Conservation (phyloP, 176 grass and related monocot species). For the Juncus effusus region DNA sequence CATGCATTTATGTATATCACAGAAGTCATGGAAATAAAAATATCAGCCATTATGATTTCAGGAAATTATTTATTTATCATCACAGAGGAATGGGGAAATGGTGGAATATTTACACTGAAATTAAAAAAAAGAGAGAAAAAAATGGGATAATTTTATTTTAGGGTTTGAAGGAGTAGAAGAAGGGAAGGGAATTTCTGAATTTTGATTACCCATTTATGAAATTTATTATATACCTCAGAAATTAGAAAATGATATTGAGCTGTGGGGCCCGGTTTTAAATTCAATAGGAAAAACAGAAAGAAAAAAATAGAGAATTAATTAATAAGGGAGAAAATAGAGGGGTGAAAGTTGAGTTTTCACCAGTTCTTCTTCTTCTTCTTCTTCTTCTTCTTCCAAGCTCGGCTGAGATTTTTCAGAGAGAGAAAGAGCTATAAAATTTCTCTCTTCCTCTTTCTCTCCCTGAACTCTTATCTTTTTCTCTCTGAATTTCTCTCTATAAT, state of each 20-base stretch:
- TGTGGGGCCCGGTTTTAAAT: conserved; percentile 6
- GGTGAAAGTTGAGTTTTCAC: conserved; percentile 20
- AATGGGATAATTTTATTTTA: neutral
- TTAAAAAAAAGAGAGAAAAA: neutral
- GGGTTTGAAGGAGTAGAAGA: neutral
- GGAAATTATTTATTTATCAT: too few relatives aligned
- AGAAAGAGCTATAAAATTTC: neutral
- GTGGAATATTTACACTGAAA: too few relatives aligned
- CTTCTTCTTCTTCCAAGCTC: neutral
- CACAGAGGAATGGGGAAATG: too few relatives aligned
- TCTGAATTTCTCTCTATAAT: neutral
- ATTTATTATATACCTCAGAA: neutral
- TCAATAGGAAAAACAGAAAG: neutral
- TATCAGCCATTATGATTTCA: too few relatives aligned
- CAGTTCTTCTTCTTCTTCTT: conserved; percentile 6
- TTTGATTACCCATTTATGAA: conserved; percentile 10
- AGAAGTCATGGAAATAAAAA: conserved; percentile 2
- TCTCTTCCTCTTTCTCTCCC: neutral
- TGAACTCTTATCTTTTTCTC: neutral
- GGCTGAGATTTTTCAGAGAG: too few relatives aligned
- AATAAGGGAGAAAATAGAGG: neutral
- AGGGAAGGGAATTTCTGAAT: neutral
- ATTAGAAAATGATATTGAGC: conserved; percentile 11
- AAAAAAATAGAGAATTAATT: conserved; percentile 6
- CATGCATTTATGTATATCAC: conserved; percentile 17